Conservation (phyloP, 768 basidiomycete genomes). For the Phanerochaete carnosa region DNA sequence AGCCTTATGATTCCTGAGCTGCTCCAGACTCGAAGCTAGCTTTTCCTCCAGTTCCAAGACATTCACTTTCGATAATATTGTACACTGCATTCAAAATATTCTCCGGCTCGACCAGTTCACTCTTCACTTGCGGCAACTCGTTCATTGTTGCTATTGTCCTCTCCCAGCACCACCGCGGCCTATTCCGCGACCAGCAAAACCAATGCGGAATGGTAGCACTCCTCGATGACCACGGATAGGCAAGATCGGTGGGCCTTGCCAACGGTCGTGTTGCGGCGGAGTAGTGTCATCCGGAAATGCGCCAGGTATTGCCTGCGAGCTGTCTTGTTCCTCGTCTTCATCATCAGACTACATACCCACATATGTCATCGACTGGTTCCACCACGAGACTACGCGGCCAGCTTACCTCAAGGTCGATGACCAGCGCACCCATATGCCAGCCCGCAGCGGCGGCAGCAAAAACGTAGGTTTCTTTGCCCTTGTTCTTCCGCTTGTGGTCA, state of each 20-base stretch:
- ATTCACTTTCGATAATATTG: background rate
- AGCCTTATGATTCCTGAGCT: background rate
- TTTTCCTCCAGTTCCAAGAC: background rate
- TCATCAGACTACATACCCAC: slow-evolving; percentile 27
- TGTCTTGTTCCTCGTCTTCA: slow-evolving; percentile 22
- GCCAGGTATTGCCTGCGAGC: slow-evolving; percentile 27
- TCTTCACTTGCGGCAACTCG: too few relatives aligned
- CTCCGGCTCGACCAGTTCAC: too few relatives aligned
- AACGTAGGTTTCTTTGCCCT: slow-evolving; percentile 59
- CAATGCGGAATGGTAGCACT: slow-evolving; percentile 45
- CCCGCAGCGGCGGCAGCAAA: slow-evolving; percentile 80
- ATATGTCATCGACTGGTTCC: background rate
- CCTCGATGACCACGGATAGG: slow-evolving; percentile 14
- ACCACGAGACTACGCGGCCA: background rate
- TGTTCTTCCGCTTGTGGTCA: slow-evolving; percentile 47
- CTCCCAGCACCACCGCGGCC: background rate
- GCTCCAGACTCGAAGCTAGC: background rate
- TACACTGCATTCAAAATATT: too few relatives aligned
- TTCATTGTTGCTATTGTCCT: background rate
- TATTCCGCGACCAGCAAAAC: slow-evolving; percentile 55
- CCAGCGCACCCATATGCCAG: slow-evolving; percentile 90
- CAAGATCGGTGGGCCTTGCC: slow-evolving; percentile 13
- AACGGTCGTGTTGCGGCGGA: slow-evolving; percentile 8
- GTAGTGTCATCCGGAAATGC: slow-evolving; percentile 15
- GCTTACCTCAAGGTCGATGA: slow-evolving; percentile 77